These are phyloP conservation scores for Emericellopsis cladophorae DNA, from an alignment of 2,329 filamentous ascomycete species.

Conservation along the genomic window DNA sequence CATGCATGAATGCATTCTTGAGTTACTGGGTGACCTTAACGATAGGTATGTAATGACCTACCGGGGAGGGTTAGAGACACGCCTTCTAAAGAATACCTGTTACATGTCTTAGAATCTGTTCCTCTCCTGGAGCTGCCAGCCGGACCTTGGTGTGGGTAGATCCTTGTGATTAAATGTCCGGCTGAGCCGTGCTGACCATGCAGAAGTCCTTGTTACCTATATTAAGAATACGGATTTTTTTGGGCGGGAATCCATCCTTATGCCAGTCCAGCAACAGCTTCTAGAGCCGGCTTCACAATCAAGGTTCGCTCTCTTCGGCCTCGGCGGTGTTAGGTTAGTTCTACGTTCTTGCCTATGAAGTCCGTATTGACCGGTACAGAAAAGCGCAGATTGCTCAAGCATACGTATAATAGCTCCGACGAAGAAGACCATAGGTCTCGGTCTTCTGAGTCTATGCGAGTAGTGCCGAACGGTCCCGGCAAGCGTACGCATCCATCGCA, in stretches of 20 bases:
- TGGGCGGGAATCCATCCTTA: not conserved
- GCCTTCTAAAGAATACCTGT: too few relatives aligned
- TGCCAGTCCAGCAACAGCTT: not conserved
- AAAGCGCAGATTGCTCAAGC: not conserved
- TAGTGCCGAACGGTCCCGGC: constrained; percentile 13
- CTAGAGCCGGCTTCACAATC: not conserved
- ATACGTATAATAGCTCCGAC: not conserved
- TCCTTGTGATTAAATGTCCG: too few relatives aligned
- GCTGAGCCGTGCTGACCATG: not conserved
- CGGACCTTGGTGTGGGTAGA: too few relatives aligned
- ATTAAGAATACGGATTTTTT: not conserved
- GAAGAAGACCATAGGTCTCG: constrained; percentile 4
- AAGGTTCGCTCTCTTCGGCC: not conserved
- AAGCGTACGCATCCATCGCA: constrained; percentile 13
- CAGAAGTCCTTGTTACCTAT: not conserved
- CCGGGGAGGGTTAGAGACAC: too few relatives aligned
- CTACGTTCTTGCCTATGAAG: too few relatives aligned
- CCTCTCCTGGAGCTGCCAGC: not conserved
- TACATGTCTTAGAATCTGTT: too few relatives aligned
- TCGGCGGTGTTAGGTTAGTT: not conserved
- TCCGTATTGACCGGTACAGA: not conserved
- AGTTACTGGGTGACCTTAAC: not conserved
- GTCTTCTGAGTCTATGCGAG: constrained; percentile 21
- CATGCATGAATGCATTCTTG: constrained; percentile 1
- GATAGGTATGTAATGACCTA: not conserved